Evolutionary conservation across 805 yeast species (phyloP).

Genomic region (Sugiyamaella boreocaroliniensis): DNA sequence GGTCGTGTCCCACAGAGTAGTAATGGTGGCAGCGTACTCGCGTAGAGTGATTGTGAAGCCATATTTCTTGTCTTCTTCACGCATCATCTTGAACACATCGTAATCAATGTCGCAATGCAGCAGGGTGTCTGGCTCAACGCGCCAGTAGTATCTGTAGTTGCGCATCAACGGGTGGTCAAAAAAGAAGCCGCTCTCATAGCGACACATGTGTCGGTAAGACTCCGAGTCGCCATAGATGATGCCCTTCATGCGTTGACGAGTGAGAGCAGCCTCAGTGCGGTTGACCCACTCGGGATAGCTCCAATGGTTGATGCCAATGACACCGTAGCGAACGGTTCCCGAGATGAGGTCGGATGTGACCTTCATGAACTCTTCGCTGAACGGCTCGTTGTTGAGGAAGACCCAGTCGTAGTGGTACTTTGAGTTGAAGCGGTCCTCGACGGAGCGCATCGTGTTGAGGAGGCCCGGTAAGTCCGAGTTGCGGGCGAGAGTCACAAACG

Average conservation of each 20-base stretch:
- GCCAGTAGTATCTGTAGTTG: slow-evolving; percentile 88
- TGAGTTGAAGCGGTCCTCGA: slow-evolving; percentile 78
- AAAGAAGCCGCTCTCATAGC: slow-evolving; percentile 86
- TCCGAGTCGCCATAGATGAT: slow-evolving; percentile 61
- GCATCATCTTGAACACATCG: slow-evolving; percentile 73
- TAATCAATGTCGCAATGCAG: slow-evolving; percentile 78
- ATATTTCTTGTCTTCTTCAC: slow-evolving; percentile 64
- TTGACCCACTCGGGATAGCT: slow-evolving; percentile 80
- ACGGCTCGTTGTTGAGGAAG: slow-evolving; percentile 76
- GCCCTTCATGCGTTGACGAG: slow-evolving; percentile 47
- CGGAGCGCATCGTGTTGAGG: slow-evolving; percentile 58
- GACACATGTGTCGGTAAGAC: slow-evolving; percentile 85
- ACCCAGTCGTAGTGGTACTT: slow-evolving; percentile 85
- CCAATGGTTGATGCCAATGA: slow-evolving; percentile 78
- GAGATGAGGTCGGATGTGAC: slow-evolving; percentile 54
- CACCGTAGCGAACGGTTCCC: slow-evolving; percentile 68
- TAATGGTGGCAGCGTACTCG: slow-evolving; percentile 66
- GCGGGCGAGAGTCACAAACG: slow-evolving; percentile 75
- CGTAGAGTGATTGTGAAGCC: slow-evolving; percentile 74
- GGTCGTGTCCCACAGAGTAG: slow-evolving; percentile 71
- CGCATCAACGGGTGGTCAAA: slow-evolving; percentile 67
- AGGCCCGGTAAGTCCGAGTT: slow-evolving; percentile 62
- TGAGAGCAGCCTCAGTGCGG: slow-evolving; percentile 52
- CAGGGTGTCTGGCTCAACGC: slow-evolving; percentile 83
- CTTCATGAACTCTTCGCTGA: slow-evolving; percentile 64